phyloP scores from a whole-genome alignment of 2,329 filamentous ascomycete species.

The Cladosporium sp. region DNA sequence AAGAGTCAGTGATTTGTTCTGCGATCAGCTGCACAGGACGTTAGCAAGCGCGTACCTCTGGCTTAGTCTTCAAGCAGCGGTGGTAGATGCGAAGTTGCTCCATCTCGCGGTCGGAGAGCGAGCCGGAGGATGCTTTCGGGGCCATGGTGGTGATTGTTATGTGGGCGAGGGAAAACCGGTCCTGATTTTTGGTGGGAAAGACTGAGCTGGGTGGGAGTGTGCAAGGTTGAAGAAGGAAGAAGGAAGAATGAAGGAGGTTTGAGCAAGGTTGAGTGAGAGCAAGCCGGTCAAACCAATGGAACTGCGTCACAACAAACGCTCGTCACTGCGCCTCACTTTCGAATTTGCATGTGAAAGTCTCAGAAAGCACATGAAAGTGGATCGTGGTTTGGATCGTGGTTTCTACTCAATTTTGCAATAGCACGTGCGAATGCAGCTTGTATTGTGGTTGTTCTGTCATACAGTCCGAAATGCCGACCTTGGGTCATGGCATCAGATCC shows the following conservation, averaged over 20 bases:
- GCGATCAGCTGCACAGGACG: background rate
- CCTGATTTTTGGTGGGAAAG: background rate
- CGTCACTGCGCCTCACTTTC: background rate
- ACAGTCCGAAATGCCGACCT: background rate
- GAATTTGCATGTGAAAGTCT: background rate
- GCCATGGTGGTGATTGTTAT: background rate
- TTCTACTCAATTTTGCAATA: background rate
- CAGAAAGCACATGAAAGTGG: background rate
- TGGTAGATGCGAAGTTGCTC: slow-evolving; percentile 3
- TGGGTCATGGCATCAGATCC: background rate
- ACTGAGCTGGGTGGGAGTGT: background rate
- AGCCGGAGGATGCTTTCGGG: background rate
- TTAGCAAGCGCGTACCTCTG: slow-evolving; percentile 1
- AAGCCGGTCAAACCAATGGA: background rate
- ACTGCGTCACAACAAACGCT: background rate
- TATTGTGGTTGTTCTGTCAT: no score
- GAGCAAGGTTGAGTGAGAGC: background rate
- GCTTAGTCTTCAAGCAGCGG: slow-evolving; percentile 16
- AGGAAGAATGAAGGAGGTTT: no score
- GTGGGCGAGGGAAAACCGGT: background rate
- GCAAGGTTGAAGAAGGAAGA: background rate
- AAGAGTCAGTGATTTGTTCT: background rate
- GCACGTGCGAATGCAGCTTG: background rate
- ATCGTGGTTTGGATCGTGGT: no score
- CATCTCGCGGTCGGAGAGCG: slow-evolving; percentile 10